Evolutionary conservation across 2,329 filamentous ascomycete species (phyloP), one percentile per base, ranked within the genome.

Genomic region (Neopestalotiopsis sp.): DNA sequence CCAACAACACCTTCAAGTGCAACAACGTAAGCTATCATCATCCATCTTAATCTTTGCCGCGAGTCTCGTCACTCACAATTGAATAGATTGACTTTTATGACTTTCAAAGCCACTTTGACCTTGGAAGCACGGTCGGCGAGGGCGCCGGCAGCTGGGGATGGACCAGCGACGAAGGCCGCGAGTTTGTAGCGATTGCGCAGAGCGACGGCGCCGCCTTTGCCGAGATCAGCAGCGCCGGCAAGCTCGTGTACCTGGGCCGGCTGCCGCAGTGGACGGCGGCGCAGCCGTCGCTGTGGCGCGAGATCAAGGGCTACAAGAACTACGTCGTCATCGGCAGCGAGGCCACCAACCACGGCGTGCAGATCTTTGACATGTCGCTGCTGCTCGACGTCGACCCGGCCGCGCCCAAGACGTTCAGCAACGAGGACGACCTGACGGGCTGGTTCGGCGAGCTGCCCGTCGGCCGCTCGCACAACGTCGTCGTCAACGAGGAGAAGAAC

Each of bases 291-390:
- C 70, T 70, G 13, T 83, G 81, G 81, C 76, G 81, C n/a, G 81
- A 83, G 71, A 82, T 83, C 73, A 79, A 79, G 62, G 80, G 81
- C 20, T 80, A 79, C 38, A 76, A 74, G 38, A 71, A 80, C 73
- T 73, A 75, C 65, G 76, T 74, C 69, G 78, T 82, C 69, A 81
- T 83, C 40, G 81, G 81, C 7, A 78, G 79, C 57, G 81, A 83
- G 71, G 83, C 86, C 0, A 70, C 72, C 6, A 76, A 79, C 67
- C 89, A 91, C 74, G 86, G 87, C 63, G 82, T 91, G 30, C 89
- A 91, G 76, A 86, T 91, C 75, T 91, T 91, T 72, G 88, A 91
- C 75, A 83, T 90, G 82, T 86, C 80, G 73, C 89, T 85, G 80
- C 81, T 89, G 3, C 75, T 85, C 40, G 76, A 76, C 30, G 73